Base-by-base conservation (phyloP, 345 rosid genomes). In the Turnera subulata region DNA sequence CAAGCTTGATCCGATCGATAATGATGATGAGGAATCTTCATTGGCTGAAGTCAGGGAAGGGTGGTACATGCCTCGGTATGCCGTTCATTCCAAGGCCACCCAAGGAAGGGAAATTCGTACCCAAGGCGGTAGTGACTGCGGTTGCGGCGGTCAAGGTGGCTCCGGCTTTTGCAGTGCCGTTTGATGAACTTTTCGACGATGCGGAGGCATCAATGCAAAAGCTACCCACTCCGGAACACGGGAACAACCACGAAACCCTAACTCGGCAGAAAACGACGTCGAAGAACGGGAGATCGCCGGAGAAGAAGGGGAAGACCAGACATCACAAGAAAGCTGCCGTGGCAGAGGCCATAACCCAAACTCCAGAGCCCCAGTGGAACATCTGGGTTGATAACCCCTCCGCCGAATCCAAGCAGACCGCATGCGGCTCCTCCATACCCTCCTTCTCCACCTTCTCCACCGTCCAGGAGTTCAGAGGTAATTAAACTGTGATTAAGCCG, bases 381-480 rank as follows among this genome's bases (percentile, higher is more conserved):
- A 85, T 90, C 67, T 90, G 99, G 97, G 87, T 85, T 50, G 92
- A 89, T 59, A 84, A 77, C 51, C 87, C 84, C 2, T 55, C 70
- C 20, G 80, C 76, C 15, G 90, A 81, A 73, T 42, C 66, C 6
- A 90, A 73, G 56, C 92, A 80, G 57, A 46, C 71, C 46, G 32
- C 70, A 32, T 90, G 96, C 96, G 99, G 92, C n/a, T 82, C 78
- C 48, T 74, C 92, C 23, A 76, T 87, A 73, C 85, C 82, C 60
- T 66, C 92, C 52, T 76, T 93, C 33, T 82, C 66, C 48, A 87
- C 90, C 0, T 90, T 93, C 46, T 62, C 84, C 2, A 70, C 96
- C 13, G 90, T 80, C 17, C 90, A 89, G 53, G 84, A 84, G 58
- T 93, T 93, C 58, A 96, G 96, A 70, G 97, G 99, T 93, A 46